phyloP scores from a whole-genome alignment of 768 basidiomycete species.

The Suillus fuscotomentosus region DNA sequence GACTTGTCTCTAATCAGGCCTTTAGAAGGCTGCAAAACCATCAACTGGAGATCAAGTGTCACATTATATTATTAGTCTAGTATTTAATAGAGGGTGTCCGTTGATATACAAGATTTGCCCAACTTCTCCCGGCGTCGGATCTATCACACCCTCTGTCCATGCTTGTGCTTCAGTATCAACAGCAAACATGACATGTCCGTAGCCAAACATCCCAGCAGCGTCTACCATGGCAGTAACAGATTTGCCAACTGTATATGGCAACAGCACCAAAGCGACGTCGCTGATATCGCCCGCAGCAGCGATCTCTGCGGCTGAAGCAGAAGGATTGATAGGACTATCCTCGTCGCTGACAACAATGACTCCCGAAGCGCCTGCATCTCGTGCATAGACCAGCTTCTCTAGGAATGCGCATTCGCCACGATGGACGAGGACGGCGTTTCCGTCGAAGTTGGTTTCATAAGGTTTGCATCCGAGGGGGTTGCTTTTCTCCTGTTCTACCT shows the following conservation, averaged over 20 bases:
- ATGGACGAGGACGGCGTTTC: slow-evolving; percentile 57
- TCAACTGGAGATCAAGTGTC: neutral
- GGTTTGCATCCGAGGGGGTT: slow-evolving; percentile 63
- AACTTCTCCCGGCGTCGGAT: slow-evolving; percentile 30
- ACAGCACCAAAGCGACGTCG: slow-evolving; percentile 57
- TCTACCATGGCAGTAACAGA: slow-evolving; percentile 56
- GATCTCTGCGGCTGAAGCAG: slow-evolving; percentile 57
- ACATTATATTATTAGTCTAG: slow-evolving; percentile 59
- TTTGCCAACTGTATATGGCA: slow-evolving; percentile 52
- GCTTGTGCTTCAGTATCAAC: slow-evolving; percentile 40
- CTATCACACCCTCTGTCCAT: slow-evolving; percentile 11
- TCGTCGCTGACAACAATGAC: slow-evolving; percentile 73
- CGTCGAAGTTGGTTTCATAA: slow-evolving; percentile 47
- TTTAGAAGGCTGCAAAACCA: neutral
- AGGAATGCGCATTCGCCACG: slow-evolving; percentile 89
- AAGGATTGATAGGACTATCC: slow-evolving; percentile 62
- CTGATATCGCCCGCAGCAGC: slow-evolving; percentile 54
- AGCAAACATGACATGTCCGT: slow-evolving; percentile 50
- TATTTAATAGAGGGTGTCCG: slow-evolving; percentile 74
- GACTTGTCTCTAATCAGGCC: neutral
- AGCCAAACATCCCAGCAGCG: slow-evolving; percentile 42
- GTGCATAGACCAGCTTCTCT: slow-evolving; percentile 74
- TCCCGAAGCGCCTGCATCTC: slow-evolving; percentile 69
- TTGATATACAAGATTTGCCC: slow-evolving; percentile 71
- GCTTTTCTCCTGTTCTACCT: slow-evolving; percentile 46